Evolutionary conservation across 345 rosid genomes (phyloP).

Genomic region (Gossypium ekmanianum): DNA sequence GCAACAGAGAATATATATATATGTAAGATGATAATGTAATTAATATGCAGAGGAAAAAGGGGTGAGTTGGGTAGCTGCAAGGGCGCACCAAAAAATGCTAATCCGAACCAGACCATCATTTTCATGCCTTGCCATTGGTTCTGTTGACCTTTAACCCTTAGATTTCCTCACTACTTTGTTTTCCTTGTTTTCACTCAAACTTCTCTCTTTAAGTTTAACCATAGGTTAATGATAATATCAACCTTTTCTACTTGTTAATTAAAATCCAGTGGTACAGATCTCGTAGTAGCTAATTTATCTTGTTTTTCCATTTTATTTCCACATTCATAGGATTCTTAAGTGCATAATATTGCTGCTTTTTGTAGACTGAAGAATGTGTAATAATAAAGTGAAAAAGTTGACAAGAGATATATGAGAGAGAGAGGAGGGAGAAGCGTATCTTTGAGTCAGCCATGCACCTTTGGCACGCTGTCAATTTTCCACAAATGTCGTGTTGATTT

Average conservation of each 20-base stretch:
- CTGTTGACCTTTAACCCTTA: constrained; percentile 13
- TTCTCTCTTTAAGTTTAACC: too few relatives aligned
- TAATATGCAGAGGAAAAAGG: constrained; percentile 9
- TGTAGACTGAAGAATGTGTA: not conserved
- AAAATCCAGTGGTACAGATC: too few relatives aligned
- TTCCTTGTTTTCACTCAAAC: not conserved
- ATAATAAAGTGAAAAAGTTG: not conserved
- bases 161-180: constrained; percentile 16
- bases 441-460: constrained; percentile 33
- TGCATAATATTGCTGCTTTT: not conserved
- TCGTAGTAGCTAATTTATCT: too few relatives aligned
- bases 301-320: too few relatives aligned
- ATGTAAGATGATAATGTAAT: constrained; percentile 17
- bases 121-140: constrained; percentile 34
- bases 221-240: too few relatives aligned
- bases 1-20: constrained; percentile 8
- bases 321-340: too few relatives aligned
- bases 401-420: not conserved
- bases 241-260: too few relatives aligned
- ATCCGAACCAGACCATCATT: constrained; percentile 57
- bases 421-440: constrained; percentile 18
- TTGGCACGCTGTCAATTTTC: constrained; percentile 34
- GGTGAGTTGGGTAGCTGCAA: constrained; percentile 23
- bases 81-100: constrained; percentile 48
- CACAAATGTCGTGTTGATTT: constrained; percentile 27